Evolutionary conservation across 495 filamentous ascomycete species (phyloP), one percentile per base, ranked within the genome.

Genomic region (Daldinia childiae): DNA sequence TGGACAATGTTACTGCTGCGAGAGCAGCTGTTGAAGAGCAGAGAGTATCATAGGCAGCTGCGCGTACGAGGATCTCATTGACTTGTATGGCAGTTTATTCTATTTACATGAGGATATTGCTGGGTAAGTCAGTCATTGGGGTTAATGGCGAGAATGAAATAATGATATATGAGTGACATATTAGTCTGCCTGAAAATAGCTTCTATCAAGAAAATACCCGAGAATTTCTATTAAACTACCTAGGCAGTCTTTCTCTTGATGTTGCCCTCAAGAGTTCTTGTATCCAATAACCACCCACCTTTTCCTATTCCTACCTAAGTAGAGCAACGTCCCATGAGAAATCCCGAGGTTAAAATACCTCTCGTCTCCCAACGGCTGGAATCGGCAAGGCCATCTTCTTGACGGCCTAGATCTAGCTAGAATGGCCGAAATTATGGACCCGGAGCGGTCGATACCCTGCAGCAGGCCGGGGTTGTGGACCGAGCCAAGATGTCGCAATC

Each of bases 401-500:
- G 2, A 30, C 26, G 58, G 19, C 29, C 58, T 24, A 29, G 15
- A 69, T 41, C 15, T 21, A 30, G 67, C 54, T 48, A 64, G 54
- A 64, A 19, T 8, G 21, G 29, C 67, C 60, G 60, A 64, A 36
- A 34, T 26, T 43, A 69, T 61, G 58, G 38, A 19, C 8, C 39
- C 50, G 27, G 15, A 39, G 50, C 24, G 27, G 24, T 29, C 17
- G 38, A 57, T 21, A 45, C 55, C 57, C 45, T 63, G 57, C 32
- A 55, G 21, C 24, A 54, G 38, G 58, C 34, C 67, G 67, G 66
- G 61, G 54, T 45, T 11, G 67, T 41, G 56, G 61, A 41, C 29
- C 67, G 26, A 64, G 56, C 26, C 24, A 32, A n/a, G 36, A 76
- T 76, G 71, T 76, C 71, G 74, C 64, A 56, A 76, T 76, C 71